phyloP scores from a whole-genome alignment of 345 rosid genomes.

The Acer negundo region DNA sequence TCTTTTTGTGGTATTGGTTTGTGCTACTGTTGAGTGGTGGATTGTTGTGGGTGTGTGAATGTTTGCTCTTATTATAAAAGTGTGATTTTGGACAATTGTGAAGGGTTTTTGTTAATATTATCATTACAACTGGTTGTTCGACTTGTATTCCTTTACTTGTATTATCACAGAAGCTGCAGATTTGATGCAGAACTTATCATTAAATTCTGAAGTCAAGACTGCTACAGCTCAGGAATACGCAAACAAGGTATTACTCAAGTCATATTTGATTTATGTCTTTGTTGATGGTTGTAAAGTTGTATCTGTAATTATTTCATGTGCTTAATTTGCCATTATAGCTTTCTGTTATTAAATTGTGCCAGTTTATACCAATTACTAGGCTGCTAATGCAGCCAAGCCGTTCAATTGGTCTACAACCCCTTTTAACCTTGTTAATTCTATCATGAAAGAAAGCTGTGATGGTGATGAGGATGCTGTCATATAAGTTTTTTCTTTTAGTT shows the following conservation, averaged over 20 bases:
- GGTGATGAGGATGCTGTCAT: not conserved
- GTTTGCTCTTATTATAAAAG: not conserved
- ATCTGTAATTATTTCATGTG: not conserved
- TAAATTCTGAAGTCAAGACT: slow-evolving; percentile 48
- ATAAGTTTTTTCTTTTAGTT: not conserved
- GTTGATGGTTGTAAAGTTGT: not conserved
- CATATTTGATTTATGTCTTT: not conserved
- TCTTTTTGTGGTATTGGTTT: not conserved
- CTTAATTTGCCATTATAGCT: slow-evolving; percentile 18
- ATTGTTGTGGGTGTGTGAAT: not conserved
- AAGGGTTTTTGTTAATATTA: not conserved
- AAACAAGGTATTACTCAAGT: slow-evolving; percentile 42
- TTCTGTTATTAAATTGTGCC: slow-evolving; percentile 15
- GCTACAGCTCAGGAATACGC: slow-evolving; percentile 34
- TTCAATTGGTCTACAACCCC: not conserved
- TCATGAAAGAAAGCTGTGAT: slow-evolving; percentile 6
- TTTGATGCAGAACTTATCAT: slow-evolving; percentile 56
- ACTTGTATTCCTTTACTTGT: slow-evolving; percentile 37
- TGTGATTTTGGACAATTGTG: not conserved
- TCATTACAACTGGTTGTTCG: slow-evolving; percentile 3
- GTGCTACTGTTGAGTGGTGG: no score
- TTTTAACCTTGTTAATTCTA: not conserved
- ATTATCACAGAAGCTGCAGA: slow-evolving; percentile 54
- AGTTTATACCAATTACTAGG: not conserved
- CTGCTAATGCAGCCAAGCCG: slow-evolving; percentile 15